Evolutionary conservation across 1,284 basidiomycete species (phyloP).

Genomic region (Golubevia pallescens): DNA sequence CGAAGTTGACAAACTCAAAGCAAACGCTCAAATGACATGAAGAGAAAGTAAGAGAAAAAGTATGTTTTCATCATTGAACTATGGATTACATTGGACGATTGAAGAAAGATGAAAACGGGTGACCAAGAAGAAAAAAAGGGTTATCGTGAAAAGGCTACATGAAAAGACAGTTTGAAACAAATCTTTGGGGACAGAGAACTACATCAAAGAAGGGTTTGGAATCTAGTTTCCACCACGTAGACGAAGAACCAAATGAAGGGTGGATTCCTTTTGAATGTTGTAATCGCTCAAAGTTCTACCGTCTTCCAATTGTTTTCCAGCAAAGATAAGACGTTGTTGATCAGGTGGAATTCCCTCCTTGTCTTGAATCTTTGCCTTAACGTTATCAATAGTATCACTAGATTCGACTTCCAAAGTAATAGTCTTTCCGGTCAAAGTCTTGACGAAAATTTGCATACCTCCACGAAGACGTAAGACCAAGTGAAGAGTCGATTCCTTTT

Average conservation of each 20-base stretch:
- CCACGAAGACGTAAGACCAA: no score
- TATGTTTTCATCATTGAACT: background rate
- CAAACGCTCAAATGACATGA: no score
- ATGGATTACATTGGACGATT: no score
- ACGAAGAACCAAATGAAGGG: conserved; percentile 53
- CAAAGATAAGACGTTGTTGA: conserved; percentile 59
- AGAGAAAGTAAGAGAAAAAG: background rate
- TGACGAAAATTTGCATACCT: conserved; percentile 31
- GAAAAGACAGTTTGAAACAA: background rate
- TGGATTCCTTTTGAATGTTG: conserved; percentile 61
- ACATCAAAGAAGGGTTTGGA: no score
- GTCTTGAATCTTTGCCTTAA: conserved; percentile 67
- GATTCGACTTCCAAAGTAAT: conserved; percentile 71
- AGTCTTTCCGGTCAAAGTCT: conserved; percentile 37
- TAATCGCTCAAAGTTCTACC: conserved; percentile 56
- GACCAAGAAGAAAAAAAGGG: background rate
- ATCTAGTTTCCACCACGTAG: conserved; percentile 42
- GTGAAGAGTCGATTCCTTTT: no score
- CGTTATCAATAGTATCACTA: conserved; percentile 72
- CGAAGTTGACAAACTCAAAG: no score
- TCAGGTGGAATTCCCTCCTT: conserved; percentile 62
- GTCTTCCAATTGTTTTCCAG: conserved; percentile 57
- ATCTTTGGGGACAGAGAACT: background rate
- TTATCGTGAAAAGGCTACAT: background rate
- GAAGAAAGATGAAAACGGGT: background rate